A percentile compares a stretch with the other conserved stretches of the same genome.
These are phyloP conservation scores for Linnemannia zychae DNA, from an alignment of 192 early-diverging fungal genomes.

Conservation along the genomic window DNA sequence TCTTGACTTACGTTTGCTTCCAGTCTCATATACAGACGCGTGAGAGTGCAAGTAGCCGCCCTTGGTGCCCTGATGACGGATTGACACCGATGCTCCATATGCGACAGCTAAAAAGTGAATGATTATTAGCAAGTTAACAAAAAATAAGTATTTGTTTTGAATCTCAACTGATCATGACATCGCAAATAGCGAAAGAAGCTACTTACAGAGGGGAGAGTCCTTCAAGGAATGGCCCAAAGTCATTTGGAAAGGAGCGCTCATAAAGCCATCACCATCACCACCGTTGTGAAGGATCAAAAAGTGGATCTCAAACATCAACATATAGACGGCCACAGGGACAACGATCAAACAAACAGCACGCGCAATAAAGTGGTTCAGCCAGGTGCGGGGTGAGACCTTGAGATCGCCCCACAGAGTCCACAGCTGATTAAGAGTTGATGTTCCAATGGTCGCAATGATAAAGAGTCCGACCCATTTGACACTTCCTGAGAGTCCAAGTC, in stretches of 20 bases:
- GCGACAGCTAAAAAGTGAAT: constrained; percentile 64
- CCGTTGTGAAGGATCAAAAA: constrained; percentile 81
- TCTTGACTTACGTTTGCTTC: constrained; percentile 77
- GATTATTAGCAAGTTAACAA: too few relatives aligned
- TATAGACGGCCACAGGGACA: constrained; percentile 83
- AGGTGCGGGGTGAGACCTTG: constrained; percentile 65
- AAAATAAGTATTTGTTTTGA: constrained; percentile 27
- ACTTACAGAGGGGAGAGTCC: constrained; percentile 57
- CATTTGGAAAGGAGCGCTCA: constrained; percentile 91
- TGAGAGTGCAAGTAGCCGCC: constrained; percentile 89
- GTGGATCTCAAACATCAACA: constrained; percentile 91
- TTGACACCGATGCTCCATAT: constrained; percentile 69
- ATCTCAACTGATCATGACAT: neutral
- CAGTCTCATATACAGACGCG: constrained; percentile 70
- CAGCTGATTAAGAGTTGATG: constrained; percentile 86
- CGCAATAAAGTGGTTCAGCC: constrained; percentile 82
- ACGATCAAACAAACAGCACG: constrained; percentile 87
- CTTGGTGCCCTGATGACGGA: constrained; percentile 77
- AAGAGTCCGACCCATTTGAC: constrained; percentile 98
- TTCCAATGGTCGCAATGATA: constrained; percentile 86
- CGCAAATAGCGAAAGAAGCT: neutral
- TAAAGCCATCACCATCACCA: constrained; percentile 95
- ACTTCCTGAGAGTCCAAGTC: constrained; percentile 76
- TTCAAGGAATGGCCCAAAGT: constrained; percentile 79
- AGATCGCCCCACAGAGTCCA: constrained; percentile 88